Base-by-base conservation (phyloP, 2,329 filamentous ascomycete species). In the Paraconiothyrium sp. region DNA sequence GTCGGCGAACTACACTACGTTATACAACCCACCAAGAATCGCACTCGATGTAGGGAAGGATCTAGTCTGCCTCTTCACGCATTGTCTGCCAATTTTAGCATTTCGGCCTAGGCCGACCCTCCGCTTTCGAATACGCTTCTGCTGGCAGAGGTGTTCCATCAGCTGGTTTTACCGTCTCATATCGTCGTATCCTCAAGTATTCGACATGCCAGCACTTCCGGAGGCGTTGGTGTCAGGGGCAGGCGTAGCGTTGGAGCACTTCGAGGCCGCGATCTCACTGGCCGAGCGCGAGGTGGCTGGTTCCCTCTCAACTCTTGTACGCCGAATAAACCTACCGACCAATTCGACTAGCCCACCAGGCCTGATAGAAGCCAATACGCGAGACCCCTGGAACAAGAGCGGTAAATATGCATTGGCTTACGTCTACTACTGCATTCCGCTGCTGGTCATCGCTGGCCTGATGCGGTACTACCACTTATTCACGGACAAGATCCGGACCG, bases 401-500 rank as follows among this genome's bases (percentile, higher is more conserved):
- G 92, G 90, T 48, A 96, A 97, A 81, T 97, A 97, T 80, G 93
- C 86, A 2, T 81, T 92, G 55, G 92, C 90, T 60, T 97, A 93
- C 89, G 92, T 94, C 14, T 97, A 96, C 79, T 96, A 97, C 72
- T 89, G 91, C 56, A 78, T 96, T 52, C 88, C 89, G 54, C 78
- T 97, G 62, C 84, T 94, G 66, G 85, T 86, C 32, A 72, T 88
- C 57, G 89, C 94, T 4, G 81, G 91, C 11, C 72, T 90, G 11
- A 83, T 94, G 74, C 89, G 93, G 67, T 85, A 92, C 74, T 97
- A 94, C 84, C 91, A 97, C 78, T 89, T 91, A 69, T 97, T 93
- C 90, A 93, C 94, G 70, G 94, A 97, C 82, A 96, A 95, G 81
- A 92, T 97, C 67, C 88, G 94, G 68, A 92, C 94, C 68, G 94